Percentiles rank a stretch among this genome's conserved stretches.
Evolutionary conservation across 345 rosid species (phyloP).

Genomic region (Lagerstroemia speciosa): DNA sequence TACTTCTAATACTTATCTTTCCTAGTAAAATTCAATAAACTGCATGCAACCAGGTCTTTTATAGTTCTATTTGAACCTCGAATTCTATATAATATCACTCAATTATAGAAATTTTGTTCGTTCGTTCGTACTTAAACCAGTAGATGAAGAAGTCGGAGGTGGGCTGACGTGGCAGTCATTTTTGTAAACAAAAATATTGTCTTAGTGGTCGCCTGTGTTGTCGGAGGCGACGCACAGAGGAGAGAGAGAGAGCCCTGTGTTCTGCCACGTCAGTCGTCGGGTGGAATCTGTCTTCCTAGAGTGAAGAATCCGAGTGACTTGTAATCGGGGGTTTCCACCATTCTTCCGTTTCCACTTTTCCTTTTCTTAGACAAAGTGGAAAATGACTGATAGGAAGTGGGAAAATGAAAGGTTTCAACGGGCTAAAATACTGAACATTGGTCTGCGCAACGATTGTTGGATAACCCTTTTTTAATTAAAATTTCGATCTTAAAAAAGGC

Average conservation of each 20-base stretch:
- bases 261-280: slow-evolving; percentile 7
- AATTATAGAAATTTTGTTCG: too few relatives aligned
- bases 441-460: background rate
- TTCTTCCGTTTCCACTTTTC: background rate
- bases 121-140: too few relatives aligned
- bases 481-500: too few relatives aligned
- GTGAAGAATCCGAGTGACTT: background rate
- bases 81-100: too few relatives aligned
- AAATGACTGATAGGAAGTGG: background rate
- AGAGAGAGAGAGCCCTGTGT: background rate
- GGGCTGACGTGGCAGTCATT: slow-evolving; percentile 7
- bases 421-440: background rate
- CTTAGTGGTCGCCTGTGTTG: background rate
- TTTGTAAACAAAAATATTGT: background rate
- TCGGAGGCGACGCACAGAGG: background rate
- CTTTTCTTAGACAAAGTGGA: background rate
- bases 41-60: too few relatives aligned
- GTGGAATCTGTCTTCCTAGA: background rate
- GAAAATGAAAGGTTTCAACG: background rate
- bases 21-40: too few relatives aligned
- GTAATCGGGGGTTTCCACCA: background rate
- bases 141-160: background rate
- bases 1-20: too few relatives aligned
- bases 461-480: background rate
- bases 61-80: too few relatives aligned